phyloP scores from a whole-genome alignment of 495 filamentous ascomycete genomes.

The Annulohypoxylon moriforme region DNA sequence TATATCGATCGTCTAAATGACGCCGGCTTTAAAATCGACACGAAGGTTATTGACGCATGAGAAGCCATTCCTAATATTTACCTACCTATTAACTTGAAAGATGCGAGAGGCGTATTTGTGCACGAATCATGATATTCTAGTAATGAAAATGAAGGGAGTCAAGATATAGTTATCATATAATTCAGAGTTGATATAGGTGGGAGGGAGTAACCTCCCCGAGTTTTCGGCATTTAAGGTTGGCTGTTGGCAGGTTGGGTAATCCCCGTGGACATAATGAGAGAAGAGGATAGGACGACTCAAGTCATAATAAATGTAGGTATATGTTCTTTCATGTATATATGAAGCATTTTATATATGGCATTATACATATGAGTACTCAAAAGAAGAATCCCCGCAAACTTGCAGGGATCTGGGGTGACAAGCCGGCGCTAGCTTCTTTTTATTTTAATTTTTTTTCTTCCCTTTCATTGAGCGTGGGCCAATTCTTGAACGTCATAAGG shows the following conservation, averaged over 20 bases:
- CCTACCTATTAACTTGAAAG: background rate
- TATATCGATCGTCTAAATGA: conserved; percentile 77
- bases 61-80: background rate
- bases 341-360: background rate
- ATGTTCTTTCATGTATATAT: conserved; percentile 21
- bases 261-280: conserved; percentile 1
- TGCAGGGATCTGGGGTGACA: conserved; percentile 1
- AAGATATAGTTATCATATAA: conserved; percentile 21
- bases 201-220: conserved; percentile 1
- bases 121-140: background rate
- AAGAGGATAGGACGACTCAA: background rate
- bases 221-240: background rate
- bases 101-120: background rate
- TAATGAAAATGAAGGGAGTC: conserved; percentile 4
- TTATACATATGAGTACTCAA: conserved; percentile 21
- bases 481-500: conserved; percentile 41
- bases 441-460: conserved; percentile 12
- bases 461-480: conserved; percentile 7
- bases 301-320: background rate
- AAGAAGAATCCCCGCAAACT: conserved; percentile 19
- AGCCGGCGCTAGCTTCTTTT: conserved; percentile 23
- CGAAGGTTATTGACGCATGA: conserved; percentile 52
- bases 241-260: conserved; percentile 5
- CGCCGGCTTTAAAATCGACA: conserved; percentile 72
- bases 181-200: conserved; percentile 3